These are phyloP conservation scores for Trichoderma sp. DNA, from an alignment of 2,329 filamentous ascomycete genomes.

Conservation along the genomic window DNA sequence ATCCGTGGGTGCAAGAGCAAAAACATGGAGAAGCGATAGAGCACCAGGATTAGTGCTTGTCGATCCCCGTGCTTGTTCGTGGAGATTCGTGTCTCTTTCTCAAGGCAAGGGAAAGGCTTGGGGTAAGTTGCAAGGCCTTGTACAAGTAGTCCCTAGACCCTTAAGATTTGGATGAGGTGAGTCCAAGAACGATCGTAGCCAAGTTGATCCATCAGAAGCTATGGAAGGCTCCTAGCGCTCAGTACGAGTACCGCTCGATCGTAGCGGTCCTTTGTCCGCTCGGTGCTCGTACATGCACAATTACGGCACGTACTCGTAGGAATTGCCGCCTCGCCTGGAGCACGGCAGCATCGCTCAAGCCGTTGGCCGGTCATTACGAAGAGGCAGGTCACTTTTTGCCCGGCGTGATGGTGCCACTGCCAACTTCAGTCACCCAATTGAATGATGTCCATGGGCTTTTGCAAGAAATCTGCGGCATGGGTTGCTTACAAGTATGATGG, in stretches of 20 bases:
- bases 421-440: slow-evolving; percentile 6
- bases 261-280: background rate
- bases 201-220: background rate
- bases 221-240: background rate
- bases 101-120: background rate
- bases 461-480: slow-evolving; percentile 14
- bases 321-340: slow-evolving; percentile 10
- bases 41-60: slow-evolving; percentile 16
- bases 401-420: slow-evolving; percentile 17
- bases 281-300: background rate
- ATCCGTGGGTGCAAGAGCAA: slow-evolving; percentile 12
- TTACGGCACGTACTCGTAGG: background rate
- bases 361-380: slow-evolving; percentile 15
- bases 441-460: slow-evolving; percentile 7
- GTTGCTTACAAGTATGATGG: slow-evolving; percentile 13
- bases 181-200: background rate
- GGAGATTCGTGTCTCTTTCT: slow-evolving; percentile 7
- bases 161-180: background rate
- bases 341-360: slow-evolving; percentile 13
- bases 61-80: slow-evolving; percentile 21
- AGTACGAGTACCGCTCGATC: background rate
- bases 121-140: background rate
- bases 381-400: slow-evolving; percentile 6
- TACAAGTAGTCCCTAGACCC: background rate
- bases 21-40: slow-evolving; percentile 23